Evolutionary conservation across 805 yeast species (phyloP).

Genomic region (Lipomyces yamadae): DNA sequence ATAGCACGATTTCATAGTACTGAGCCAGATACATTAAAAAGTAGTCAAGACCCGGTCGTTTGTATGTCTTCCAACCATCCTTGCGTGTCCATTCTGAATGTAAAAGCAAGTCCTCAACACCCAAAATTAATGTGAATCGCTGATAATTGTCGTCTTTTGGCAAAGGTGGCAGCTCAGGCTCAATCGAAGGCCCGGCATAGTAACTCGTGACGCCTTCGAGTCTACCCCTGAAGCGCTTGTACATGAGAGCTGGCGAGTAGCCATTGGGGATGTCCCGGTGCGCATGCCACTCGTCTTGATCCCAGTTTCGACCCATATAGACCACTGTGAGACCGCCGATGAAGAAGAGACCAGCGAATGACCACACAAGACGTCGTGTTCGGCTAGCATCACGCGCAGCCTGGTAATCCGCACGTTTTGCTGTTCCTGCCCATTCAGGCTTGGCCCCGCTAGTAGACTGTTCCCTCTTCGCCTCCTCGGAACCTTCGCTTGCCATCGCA

Average conservation of each 20-base stretch:
- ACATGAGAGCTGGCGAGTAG: constrained; percentile 65
- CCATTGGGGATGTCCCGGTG: constrained; percentile 66
- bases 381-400: constrained; percentile 43
- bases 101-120: constrained; percentile 85
- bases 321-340: constrained; percentile 19
- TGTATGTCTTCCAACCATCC: constrained; percentile 97
- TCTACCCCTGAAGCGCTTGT: constrained; percentile 72
- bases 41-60: constrained; percentile 98
- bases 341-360: constrained; percentile 16
- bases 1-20: constrained; percentile 93
- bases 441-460: constrained; percentile 25
- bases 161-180: constrained; percentile 83
- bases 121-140: constrained; percentile 84
- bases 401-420: constrained; percentile 47
- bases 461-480: constrained; percentile 26
- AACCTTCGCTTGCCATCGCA: constrained; percentile 18
- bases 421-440: constrained; percentile 60
- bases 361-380: constrained; percentile 21
- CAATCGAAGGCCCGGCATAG: constrained; percentile 92
- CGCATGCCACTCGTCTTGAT: constrained; percentile 66
- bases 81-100: constrained; percentile 92
- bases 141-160: constrained; percentile 89
- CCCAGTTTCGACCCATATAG: constrained; percentile 35
- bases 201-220: constrained; percentile 74
- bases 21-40: constrained; percentile 92